phyloP scores from a whole-genome alignment of 2,329 filamentous ascomycete genomes.

The Paecilomyces sp. region DNA sequence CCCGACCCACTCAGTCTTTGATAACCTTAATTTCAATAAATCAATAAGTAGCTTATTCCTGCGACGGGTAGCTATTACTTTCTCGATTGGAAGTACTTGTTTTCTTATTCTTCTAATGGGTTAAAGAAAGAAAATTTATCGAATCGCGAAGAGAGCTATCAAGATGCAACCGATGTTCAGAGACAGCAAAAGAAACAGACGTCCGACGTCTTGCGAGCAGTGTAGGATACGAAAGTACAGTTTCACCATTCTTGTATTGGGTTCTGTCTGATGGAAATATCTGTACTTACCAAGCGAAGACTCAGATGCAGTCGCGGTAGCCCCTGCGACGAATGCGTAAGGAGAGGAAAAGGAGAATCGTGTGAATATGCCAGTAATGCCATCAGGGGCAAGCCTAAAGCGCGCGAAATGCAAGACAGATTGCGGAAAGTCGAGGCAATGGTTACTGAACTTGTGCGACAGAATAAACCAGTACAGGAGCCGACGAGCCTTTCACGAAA shows the following conservation, averaged over 20 bases:
- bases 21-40: not conserved
- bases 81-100: too few species aligned
- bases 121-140: too few species aligned
- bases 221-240: slow-evolving; percentile 6
- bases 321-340: slow-evolving; percentile 4
- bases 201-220: slow-evolving; percentile 8
- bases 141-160: not conserved
- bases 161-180: slow-evolving; percentile 1
- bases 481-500: not conserved
- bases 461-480: not conserved
- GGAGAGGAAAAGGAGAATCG: slow-evolving; percentile 2
- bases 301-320: slow-evolving; percentile 6
- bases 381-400: slow-evolving; percentile 3
- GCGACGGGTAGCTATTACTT: too few species aligned
- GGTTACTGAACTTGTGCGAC: slow-evolving; percentile 4
- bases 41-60: not conserved
- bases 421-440: slow-evolving; percentile 1
- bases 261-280: not conserved
- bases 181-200: slow-evolving; percentile 6
- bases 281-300: not conserved
- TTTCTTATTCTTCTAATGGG: too few species aligned
- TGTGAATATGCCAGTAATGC: slow-evolving; percentile 7
- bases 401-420: not conserved
- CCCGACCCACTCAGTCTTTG: not conserved
- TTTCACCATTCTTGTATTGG: not conserved